Percentiles rank a stretch among this genome's conserved stretches.
Evolutionary conservation across 176 grass and related monocot genomes (phyloP).

Genomic region (Avena atlantica): DNA sequence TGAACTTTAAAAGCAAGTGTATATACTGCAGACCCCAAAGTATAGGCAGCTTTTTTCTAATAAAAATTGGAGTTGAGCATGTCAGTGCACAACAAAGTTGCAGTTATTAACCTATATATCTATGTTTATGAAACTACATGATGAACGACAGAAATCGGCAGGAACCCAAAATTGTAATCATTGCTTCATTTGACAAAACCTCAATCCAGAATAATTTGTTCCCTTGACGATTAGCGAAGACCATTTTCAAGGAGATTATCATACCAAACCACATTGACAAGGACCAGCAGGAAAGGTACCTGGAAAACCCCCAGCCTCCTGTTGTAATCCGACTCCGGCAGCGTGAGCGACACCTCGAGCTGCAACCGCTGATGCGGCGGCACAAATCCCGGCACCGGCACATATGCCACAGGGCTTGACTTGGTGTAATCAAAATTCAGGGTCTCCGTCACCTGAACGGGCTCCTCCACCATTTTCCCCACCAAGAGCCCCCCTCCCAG

Average conservation of each 20-base stretch:
- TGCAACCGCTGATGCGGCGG: constrained; percentile 73
- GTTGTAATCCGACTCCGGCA: constrained; percentile 93
- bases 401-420: constrained; percentile 65
- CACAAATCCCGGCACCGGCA: constrained; percentile 57
- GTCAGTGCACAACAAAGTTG: constrained; percentile 11
- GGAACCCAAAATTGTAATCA: background rate
- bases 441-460: constrained; percentile 67
- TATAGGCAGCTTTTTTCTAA: background rate
- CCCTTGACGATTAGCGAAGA: background rate
- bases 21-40: background rate
- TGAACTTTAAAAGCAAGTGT: background rate
- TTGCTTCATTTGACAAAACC: constrained; percentile 8
- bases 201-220: background rate
- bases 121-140: background rate
- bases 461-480: constrained; percentile 63
- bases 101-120: background rate
- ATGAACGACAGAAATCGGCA: background rate
- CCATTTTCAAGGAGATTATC: background rate
- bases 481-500: constrained; percentile 66
- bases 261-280: constrained; percentile 26
- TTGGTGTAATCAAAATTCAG: constrained; percentile 96
- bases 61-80: background rate
- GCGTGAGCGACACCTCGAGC: constrained; percentile 67
- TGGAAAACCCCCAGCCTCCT: constrained; percentile 88
- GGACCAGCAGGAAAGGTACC: constrained; percentile 51